Evolutionary conservation across 2,329 filamentous ascomycete genomes (phyloP).

Genomic region (Penicillium sp.): DNA sequence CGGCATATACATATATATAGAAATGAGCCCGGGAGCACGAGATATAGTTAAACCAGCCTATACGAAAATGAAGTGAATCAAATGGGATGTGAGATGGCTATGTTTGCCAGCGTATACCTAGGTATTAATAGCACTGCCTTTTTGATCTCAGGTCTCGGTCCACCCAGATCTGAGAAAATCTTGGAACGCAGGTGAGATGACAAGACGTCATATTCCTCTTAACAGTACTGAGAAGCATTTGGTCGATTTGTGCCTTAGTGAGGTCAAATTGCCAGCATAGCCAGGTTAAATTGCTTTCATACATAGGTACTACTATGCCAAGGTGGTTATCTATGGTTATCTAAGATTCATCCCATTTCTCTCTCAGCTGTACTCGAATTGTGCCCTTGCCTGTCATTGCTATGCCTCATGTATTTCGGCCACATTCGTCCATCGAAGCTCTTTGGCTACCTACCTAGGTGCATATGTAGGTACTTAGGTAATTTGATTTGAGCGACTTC

Average conservation of each 20-base stretch:
- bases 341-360: background rate
- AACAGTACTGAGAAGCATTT: background rate
- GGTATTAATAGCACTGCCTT: background rate
- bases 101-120: too few species aligned
- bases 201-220: background rate
- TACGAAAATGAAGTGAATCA: background rate
- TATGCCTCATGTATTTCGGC: too few species aligned
- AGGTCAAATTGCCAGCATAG: background rate
- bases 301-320: too few species aligned
- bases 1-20: too few species aligned
- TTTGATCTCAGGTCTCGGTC: background rate
- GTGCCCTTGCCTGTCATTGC: background rate
- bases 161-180: background rate
- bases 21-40: background rate
- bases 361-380: background rate
- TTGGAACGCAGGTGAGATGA: background rate
- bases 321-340: too few species aligned
- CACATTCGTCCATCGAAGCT: background rate
- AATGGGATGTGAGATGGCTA: background rate
- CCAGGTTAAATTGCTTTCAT: too few species aligned
- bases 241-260: background rate
- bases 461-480: background rate
- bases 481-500: background rate
- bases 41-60: background rate
- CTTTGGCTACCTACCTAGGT: background rate